These are phyloP conservation scores for Zymoseptoria passerinii DNA, from an alignment of 2,329 filamentous ascomycete species.

Conservation along the genomic window DNA sequence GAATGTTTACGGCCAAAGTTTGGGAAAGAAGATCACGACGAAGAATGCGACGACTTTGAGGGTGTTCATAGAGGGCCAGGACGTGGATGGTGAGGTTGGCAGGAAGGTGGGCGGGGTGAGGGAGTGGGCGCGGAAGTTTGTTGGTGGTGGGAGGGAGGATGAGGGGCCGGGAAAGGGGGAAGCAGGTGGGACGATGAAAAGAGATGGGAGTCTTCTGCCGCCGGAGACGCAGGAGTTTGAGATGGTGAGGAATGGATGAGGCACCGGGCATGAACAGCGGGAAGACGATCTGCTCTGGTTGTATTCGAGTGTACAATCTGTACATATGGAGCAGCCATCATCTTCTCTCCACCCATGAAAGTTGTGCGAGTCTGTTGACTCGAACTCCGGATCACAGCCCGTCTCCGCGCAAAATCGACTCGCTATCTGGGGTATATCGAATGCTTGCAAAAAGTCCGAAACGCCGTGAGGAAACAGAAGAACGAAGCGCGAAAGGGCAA, in stretches of 20 bases:
- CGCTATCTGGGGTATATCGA: neutral
- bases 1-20: slow-evolving; percentile 75
- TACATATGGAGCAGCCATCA: too few species aligned
- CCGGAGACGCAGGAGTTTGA: slow-evolving; percentile 1
- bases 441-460: neutral
- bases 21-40: slow-evolving; percentile 63
- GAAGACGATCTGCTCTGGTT: too few species aligned
- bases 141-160: slow-evolving; percentile 35
- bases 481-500: too few species aligned
- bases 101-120: slow-evolving; percentile 59
- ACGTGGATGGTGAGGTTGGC: slow-evolving; percentile 2
- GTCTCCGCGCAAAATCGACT: neutral
- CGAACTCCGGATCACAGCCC: too few species aligned
- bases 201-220: neutral
- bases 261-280: too few species aligned
- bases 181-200: slow-evolving; percentile 5
- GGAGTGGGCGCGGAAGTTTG: slow-evolving; percentile 67
- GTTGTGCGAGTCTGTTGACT: too few species aligned
- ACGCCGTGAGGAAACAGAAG: neutral
- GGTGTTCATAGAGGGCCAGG: slow-evolving; percentile 6
- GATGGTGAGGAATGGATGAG: neutral
- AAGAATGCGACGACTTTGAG: slow-evolving; percentile 49
- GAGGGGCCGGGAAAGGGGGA: neutral
- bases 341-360: too few species aligned
- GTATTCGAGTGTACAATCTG: too few species aligned